phyloP scores from a whole-genome alignment of 495 filamentous ascomycete species.

The Penicillium argentinense region DNA sequence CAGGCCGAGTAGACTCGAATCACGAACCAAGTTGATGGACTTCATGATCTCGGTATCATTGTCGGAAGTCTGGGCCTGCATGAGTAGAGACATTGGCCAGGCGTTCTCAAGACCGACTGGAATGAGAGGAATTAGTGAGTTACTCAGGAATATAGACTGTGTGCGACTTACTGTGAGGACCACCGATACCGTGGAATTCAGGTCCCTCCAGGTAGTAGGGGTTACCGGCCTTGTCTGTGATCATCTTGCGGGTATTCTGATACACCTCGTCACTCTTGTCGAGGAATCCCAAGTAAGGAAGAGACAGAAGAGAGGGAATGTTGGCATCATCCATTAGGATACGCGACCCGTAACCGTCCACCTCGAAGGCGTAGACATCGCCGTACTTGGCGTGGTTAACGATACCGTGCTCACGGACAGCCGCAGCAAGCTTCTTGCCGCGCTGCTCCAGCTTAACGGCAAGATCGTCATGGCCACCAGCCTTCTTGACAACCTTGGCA shows the following conservation, averaged over 20 bases:
- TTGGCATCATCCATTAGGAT: slow-evolving; percentile 99
- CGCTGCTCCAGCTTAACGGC: slow-evolving; percentile 58
- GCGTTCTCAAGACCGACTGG: slow-evolving; percentile 77
- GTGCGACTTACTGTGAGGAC: slow-evolving; percentile 55
- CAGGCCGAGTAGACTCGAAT: slow-evolving; percentile 71
- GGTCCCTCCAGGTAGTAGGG: slow-evolving; percentile 83
- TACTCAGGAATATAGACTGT: background rate
- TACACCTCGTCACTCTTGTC: slow-evolving; percentile 66
- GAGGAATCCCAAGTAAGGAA: slow-evolving; percentile 87
- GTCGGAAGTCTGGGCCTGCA: slow-evolving; percentile 88
- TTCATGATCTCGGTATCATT: slow-evolving; percentile 79
- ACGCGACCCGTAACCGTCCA: slow-evolving; percentile 89
- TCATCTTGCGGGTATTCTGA: slow-evolving; percentile 88
- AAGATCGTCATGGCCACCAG: slow-evolving; percentile 51
- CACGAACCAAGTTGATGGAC: slow-evolving; percentile 69
- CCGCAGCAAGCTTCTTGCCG: slow-evolving; percentile 66
- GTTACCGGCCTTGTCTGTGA: slow-evolving; percentile 75
- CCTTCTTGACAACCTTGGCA: slow-evolving; percentile 62
- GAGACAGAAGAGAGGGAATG: slow-evolving; percentile 81
- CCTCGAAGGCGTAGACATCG: slow-evolving; percentile 92
- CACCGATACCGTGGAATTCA: slow-evolving; percentile 87
- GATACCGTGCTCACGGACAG: slow-evolving; percentile 86
- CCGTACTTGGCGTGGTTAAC: slow-evolving; percentile 82
- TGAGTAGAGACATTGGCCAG: slow-evolving; percentile 95
- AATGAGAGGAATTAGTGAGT: slow-evolving; percentile 1